Base-by-base conservation (phyloP, 371 early-diverging fungal genomes). In the Mucor irregularis region DNA sequence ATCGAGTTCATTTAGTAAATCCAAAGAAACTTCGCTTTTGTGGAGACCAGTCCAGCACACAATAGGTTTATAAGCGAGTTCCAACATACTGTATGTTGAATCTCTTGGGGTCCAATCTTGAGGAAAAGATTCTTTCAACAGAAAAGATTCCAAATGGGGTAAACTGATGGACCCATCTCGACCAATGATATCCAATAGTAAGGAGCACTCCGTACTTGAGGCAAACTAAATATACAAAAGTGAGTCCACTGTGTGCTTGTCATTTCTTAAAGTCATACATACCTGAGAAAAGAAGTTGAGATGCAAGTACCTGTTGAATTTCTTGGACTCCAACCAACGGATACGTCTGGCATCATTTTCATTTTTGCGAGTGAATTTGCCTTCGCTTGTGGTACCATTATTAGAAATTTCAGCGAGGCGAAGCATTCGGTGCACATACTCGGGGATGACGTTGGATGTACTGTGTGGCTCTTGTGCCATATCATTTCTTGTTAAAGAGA, bases 61-160 rank as follows among this genome's bases (percentile, higher is more conserved):
- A 0, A 67, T 9, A 11, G 59, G 53, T 5, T 62, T 49, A 7
- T 8, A 14, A 4, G 29, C 9, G 5, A 54, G n/a, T 17, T 62
- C 49, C 7, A 10, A 10, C 3, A 42, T 7, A 1, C 49, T 33
- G 9, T 48, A 26, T 0, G 49, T 24, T 14, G 51, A 43, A 29
- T 58, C 48, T 22, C 53, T 43, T 17, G 71, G 71, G 44, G 58
- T 30, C 75, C 75, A 74, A 33, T 66, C 69, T 7, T 59, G 60
- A 21, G 75, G 75, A 31, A 74, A 56, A 2, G 53, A 31, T 43
- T 74, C 71, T 14, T 74, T 56, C 5, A 66, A 33, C 2, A 74
- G 54, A 34, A 74, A 62, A 3, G 62, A 56, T 11, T 62, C 49
- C 9, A 71, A 51, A 31, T 74, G 71, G 25, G 61, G 61, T 2